Conservation (phyloP, 2,329 filamentous ascomycete species). For the Ilyonectria destructans region DNA sequence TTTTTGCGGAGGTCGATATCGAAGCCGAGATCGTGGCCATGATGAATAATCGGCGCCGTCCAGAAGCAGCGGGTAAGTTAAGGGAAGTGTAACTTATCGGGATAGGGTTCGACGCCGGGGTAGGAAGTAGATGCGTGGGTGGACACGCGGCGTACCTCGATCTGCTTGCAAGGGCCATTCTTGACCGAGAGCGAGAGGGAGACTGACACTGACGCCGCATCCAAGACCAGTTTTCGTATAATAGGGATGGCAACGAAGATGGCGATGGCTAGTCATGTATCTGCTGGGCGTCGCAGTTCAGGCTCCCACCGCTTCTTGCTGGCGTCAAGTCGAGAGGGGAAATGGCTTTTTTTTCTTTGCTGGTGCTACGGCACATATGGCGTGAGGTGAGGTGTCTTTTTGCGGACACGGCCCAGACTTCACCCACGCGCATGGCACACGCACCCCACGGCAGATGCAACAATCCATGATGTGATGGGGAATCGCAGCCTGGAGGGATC, state of each 20-base stretch:
- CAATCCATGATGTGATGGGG: slow-evolving; percentile 30
- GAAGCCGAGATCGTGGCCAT: slow-evolving; percentile 9
- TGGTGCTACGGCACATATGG: slow-evolving; percentile 30
- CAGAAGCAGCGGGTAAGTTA: background rate
- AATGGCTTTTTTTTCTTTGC: slow-evolving; percentile 1
- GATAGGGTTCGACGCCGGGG: slow-evolving; percentile 8
- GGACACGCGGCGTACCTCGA: background rate
- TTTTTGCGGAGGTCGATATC: slow-evolving; percentile 11
- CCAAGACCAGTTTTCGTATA: background rate
- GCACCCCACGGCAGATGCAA: slow-evolving; percentile 34
- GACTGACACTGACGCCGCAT: slow-evolving; percentile 11
- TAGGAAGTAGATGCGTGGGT: background rate
- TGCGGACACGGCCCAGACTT: slow-evolving; percentile 20
- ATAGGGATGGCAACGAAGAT: background rate
- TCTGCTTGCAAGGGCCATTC: background rate
- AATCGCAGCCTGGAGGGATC: slow-evolving; percentile 14
- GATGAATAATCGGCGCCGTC: background rate
- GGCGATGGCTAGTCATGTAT: background rate
- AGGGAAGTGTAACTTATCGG: background rate
- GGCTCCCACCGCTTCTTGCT: background rate
- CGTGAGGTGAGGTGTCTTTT: slow-evolving; percentile 29
- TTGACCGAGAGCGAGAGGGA: slow-evolving; percentile 11
- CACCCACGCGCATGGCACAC: background rate
- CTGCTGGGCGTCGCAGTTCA: background rate
- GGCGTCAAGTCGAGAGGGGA: slow-evolving; percentile 12